A percentile compares a stretch with the other conserved stretches of the same genome.
Conservation (phyloP, 2,329 filamentous ascomycete genomes). For the Xylariomycetidae sp. region DNA sequence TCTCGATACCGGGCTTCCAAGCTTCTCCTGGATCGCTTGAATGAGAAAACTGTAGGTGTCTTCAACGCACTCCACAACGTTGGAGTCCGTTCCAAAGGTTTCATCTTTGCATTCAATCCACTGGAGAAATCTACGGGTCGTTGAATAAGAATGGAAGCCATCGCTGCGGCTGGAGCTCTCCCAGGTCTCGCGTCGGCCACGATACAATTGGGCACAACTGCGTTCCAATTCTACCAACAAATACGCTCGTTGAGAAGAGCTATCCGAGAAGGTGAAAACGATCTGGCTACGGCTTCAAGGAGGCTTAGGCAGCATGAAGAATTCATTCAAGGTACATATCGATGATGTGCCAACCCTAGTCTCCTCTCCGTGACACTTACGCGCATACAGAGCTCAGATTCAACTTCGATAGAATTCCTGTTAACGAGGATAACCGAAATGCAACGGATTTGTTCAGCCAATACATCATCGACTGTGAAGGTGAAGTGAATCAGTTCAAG, state of each 20-base stretch:
- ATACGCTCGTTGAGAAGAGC: conserved; percentile 6
- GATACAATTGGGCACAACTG: conserved; percentile 8
- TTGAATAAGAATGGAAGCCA: conserved; percentile 5
- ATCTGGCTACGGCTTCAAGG: conserved; percentile 3
- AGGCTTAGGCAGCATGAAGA: conserved; percentile 6
- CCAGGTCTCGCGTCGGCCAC: conserved; percentile 7
- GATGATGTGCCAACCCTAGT: too few relatives aligned
- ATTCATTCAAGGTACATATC: conserved; percentile 10
- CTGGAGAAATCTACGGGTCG: too few relatives aligned
- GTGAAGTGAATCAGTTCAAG: conserved; percentile 5
- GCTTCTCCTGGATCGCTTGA: too few relatives aligned
- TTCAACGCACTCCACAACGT: too few relatives aligned
- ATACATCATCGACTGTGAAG: conserved; percentile 5
- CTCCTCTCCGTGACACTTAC: neutral
- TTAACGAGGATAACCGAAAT: neutral
- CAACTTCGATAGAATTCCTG: conserved; percentile 4
- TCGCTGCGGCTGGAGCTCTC: conserved; percentile 6
- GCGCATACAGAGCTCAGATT: conserved; percentile 4
- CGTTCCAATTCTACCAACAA: conserved; percentile 10
- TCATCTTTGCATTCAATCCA: too few relatives aligned
- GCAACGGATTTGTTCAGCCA: conserved; percentile 4
- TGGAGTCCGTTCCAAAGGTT: too few relatives aligned
- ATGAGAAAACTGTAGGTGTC: too few relatives aligned
- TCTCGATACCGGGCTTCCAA: too few relatives aligned
- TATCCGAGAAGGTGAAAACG: conserved; percentile 6